A percentile compares a stretch with the other conserved stretches of the same genome.
Evolutionary conservation across 2,329 filamentous ascomycete species (phyloP).

Genomic region (Aspergillus felis): DNA sequence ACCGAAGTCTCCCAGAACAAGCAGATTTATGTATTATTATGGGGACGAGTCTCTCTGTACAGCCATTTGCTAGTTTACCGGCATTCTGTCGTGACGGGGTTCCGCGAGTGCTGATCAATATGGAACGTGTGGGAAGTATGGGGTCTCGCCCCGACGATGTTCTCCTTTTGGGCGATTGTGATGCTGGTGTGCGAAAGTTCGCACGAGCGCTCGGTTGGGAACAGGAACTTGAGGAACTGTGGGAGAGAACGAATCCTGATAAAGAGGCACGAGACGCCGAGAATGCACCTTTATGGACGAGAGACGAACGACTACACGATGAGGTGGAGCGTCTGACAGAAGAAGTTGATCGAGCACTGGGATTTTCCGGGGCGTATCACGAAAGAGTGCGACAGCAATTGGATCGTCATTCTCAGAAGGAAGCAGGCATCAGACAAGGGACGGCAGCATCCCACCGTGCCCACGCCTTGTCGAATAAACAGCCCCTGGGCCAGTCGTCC

Average conservation of each 20-base stretch:
- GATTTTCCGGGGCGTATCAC: conserved; percentile 45
- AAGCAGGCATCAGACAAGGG: background rate
- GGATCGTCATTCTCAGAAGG: conserved; percentile 9
- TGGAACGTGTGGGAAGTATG: conserved; percentile 74
- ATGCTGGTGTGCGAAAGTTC: conserved; percentile 72
- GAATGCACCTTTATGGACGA: conserved; percentile 38
- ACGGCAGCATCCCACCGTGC: background rate
- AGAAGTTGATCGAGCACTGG: conserved; percentile 55
- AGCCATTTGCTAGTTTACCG: conserved; percentile 83
- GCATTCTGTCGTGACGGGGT: conserved; percentile 56
- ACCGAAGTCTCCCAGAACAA: conserved; percentile 51
- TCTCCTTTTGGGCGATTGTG: conserved; percentile 75
- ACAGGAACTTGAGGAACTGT: conserved; percentile 73
- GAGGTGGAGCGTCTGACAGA: conserved; percentile 57
- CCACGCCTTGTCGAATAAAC: background rate
- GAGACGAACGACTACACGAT: conserved; percentile 55
- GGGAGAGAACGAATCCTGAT: conserved; percentile 64
- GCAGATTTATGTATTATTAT: conserved; percentile 81
- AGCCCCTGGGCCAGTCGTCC: background rate
- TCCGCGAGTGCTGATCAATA: conserved; percentile 83
- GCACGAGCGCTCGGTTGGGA: conserved; percentile 80
- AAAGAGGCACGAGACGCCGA: conserved; percentile 48
- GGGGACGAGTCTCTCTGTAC: conserved; percentile 82
- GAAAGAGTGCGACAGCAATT: conserved; percentile 35
- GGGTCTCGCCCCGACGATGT: conserved; percentile 81